Percentiles rank a stretch among this genome's conserved stretches.
phyloP scores from a whole-genome alignment of 306 rosid genomes.

The Carpinus viminea region DNA sequence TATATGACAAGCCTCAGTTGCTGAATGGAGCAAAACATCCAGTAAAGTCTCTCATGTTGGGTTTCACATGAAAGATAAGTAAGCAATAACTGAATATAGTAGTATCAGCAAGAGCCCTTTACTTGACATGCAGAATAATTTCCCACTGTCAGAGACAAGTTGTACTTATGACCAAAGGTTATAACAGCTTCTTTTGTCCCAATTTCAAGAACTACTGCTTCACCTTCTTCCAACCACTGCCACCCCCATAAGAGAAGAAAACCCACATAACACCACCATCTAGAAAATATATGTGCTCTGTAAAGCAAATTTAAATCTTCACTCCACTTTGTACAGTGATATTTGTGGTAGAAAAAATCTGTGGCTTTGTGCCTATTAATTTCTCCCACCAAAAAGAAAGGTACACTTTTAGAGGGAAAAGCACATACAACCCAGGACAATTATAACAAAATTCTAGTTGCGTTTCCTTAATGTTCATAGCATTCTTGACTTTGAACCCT shows the following conservation, averaged over 20 bases:
- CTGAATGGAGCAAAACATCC: slow-evolving; percentile 1
- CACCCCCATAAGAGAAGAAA: too few relatives aligned
- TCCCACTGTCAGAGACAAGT: background rate
- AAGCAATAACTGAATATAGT: background rate
- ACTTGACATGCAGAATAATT: background rate
- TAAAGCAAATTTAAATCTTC: too few relatives aligned
- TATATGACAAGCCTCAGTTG: background rate
- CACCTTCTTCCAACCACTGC: background rate
- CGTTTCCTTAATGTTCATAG: background rate
- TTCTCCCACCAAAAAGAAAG: background rate
- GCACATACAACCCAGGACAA: too few relatives aligned
- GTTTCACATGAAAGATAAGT: background rate
- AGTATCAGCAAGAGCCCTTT: background rate
- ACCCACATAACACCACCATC: too few relatives aligned
- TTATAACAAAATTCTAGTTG: too few relatives aligned
- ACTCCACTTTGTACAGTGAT: background rate
- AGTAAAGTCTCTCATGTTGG: background rate
- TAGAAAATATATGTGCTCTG: too few relatives aligned
- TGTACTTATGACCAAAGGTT: background rate
- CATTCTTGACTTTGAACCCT: background rate
- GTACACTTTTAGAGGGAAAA: background rate
- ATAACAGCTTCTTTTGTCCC: too few relatives aligned
- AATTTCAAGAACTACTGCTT: background rate
- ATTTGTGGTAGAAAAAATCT: background rate
- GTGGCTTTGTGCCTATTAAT: background rate